Conservation (phyloP, 2,329 filamentous ascomycete genomes). For the Neofusicoccum sp. region DNA sequence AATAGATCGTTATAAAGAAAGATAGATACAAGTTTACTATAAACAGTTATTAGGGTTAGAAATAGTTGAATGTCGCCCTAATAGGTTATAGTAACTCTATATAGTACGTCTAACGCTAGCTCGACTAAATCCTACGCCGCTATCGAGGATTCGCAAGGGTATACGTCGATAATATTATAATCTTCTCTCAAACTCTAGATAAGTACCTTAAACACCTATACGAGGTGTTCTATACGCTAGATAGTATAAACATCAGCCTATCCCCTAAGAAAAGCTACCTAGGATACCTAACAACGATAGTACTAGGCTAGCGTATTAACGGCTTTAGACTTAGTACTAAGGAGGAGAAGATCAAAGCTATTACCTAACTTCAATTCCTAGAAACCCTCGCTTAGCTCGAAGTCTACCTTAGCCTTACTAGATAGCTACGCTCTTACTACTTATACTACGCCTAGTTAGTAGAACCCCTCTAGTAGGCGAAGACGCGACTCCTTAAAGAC, state of each 20-base stretch:
- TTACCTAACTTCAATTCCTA: not conserved
- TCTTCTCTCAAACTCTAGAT: not conserved
- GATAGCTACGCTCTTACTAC: not conserved
- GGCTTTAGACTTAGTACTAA: not conserved
- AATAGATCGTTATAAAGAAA: not conserved
- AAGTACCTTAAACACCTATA: not conserved
- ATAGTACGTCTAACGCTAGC: not conserved
- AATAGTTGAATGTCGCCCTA: not conserved
- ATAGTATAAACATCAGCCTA: not conserved
- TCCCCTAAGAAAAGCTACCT: not conserved
- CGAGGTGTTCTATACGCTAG: not conserved
- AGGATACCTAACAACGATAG: not conserved
- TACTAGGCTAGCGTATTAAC: not conserved
- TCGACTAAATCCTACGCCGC: not conserved
- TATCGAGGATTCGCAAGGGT: not conserved
- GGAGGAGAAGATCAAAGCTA: not conserved
- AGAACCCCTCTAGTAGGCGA: not conserved
- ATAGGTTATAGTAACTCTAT: not conserved
- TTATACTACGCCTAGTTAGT: not conserved
- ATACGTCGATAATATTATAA: too few species aligned
- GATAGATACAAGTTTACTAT: not conserved
- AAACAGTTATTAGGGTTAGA: not conserved
- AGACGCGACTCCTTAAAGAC: not conserved
- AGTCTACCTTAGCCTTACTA: not conserved
- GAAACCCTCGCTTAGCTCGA: not conserved